These are phyloP conservation scores for Craterostigma plantagineum DNA, from an alignment of 257 asterid genomes.

Conservation along the genomic window DNA sequence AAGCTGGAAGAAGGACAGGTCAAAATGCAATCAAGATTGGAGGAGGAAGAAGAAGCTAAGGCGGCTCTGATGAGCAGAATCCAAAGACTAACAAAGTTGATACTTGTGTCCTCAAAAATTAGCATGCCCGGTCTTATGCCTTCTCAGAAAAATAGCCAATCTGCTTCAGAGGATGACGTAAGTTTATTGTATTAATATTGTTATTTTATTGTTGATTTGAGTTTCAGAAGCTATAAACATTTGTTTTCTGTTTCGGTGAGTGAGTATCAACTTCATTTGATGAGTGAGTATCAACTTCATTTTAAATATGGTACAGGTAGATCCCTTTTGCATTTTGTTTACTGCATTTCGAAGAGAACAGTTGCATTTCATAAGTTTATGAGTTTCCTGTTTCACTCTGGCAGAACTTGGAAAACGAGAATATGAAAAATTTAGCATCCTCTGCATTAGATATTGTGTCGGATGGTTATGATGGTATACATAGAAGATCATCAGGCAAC, in stretches of 20 bases:
- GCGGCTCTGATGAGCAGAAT: conserved; percentile 96
- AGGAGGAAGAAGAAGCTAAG: conserved; percentile 99
- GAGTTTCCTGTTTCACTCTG: conserved; percentile 20
- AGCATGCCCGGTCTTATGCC: conserved; percentile 45
- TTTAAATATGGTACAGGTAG: too few species aligned
- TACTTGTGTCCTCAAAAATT: conserved; percentile 90
- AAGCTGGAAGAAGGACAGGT: conserved; percentile 98
- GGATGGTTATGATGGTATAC: conserved; percentile 26
- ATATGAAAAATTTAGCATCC: conserved; percentile 37
- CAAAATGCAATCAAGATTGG: conserved; percentile 96
- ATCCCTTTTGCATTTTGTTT: too few species aligned
- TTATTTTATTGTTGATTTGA: conserved; percentile 4
- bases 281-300: too few species aligned
- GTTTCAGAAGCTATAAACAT: conserved; percentile 2
- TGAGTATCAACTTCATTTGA: too few species aligned
- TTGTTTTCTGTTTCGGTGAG: not conserved
- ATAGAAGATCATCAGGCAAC: conserved; percentile 53
- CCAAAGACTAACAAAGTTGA: conserved; percentile 91
- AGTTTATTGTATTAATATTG: conserved; percentile 10
- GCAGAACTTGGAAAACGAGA: conserved; percentile 32
- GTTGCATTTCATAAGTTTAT: too few species aligned
- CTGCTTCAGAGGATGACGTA: conserved; percentile 73
- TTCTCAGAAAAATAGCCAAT: conserved; percentile 38
- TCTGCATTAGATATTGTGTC: conserved; percentile 25
- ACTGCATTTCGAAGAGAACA: too few species aligned